Conservation (phyloP, 2,329 filamentous ascomycete genomes). For the Aspergillus fructus region DNA sequence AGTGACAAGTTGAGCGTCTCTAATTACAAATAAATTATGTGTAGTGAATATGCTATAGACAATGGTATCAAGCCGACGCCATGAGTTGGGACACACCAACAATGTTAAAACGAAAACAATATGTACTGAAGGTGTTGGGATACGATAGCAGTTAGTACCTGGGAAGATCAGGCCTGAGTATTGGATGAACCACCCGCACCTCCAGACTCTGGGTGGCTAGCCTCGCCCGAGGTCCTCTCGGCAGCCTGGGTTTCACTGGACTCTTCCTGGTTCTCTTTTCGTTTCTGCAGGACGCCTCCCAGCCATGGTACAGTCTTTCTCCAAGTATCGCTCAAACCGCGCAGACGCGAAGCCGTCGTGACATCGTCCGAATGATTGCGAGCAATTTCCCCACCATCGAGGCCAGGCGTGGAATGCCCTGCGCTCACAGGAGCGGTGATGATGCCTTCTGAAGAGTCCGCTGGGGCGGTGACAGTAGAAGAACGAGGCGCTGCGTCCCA, state of each 20-base stretch:
- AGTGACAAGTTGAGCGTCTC: background rate
- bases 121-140: background rate
- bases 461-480: conserved; percentile 24
- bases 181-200: background rate
- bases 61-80: conserved; percentile 8
- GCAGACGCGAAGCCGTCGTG: conserved; percentile 26
- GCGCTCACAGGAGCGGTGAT: conserved; percentile 19
- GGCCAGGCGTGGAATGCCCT: conserved; percentile 24
- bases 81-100: conserved; percentile 1
- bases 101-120: conserved; percentile 1
- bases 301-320: conserved; percentile 37
- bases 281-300: conserved; percentile 31
- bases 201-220: background rate
- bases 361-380: conserved; percentile 16
- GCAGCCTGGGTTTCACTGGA: background rate
- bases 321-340: conserved; percentile 41
- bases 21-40: conserved; percentile 9
- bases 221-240: background rate
- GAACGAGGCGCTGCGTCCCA: conserved; percentile 19
- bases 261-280: conserved; percentile 5
- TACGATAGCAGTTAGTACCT: background rate
- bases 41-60: conserved; percentile 5
- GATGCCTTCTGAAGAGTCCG: conserved; percentile 27
- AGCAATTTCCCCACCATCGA: conserved; percentile 18
- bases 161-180: background rate